These are phyloP conservation scores for Dictyophora rubrovolvata DNA, from an alignment of 768 basidiomycete genomes.

Conservation along the genomic window DNA sequence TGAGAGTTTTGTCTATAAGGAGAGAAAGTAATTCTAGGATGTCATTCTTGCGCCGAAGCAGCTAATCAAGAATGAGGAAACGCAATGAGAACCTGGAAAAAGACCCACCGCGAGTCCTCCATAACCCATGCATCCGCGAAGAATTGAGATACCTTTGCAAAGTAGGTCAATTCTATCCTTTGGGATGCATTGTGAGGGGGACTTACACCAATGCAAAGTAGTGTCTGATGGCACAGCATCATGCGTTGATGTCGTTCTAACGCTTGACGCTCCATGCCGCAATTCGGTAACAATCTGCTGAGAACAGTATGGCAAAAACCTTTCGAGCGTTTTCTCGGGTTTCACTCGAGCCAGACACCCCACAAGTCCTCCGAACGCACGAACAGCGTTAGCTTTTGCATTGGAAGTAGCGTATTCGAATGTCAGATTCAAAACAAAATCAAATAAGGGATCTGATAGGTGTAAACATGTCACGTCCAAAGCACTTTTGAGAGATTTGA, in stretches of 20 bases:
- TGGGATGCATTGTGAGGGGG: background rate
- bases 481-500: slow-evolving; percentile 72
- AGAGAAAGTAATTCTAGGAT: slow-evolving; percentile 53
- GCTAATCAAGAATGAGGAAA: slow-evolving; percentile 25
- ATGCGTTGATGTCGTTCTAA: slow-evolving; percentile 68
- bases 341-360: slow-evolving; percentile 72
- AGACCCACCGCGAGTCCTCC: slow-evolving; percentile 50
- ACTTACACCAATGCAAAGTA: slow-evolving; percentile 86
- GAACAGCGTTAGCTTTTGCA: slow-evolving; percentile 83
- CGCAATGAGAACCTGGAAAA: background rate
- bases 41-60: slow-evolving; percentile 58
- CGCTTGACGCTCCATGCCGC: slow-evolving; percentile 80
- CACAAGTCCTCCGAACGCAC: slow-evolving; percentile 81
- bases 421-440: slow-evolving; percentile 74
- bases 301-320: slow-evolving; percentile 71
- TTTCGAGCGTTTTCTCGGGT: slow-evolving; percentile 64
- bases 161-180: background rate
- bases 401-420: slow-evolving; percentile 84
- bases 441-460: slow-evolving; percentile 67
- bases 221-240: slow-evolving; percentile 73
- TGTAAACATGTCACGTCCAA: slow-evolving; percentile 76
- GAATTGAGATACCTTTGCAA: slow-evolving; percentile 59
- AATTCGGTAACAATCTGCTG: slow-evolving; percentile 76
- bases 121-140: slow-evolving; percentile 74
- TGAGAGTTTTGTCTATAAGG: slow-evolving; percentile 71